Conservation (phyloP, 768 basidiomycete species). For the Podaxis sp. region DNA sequence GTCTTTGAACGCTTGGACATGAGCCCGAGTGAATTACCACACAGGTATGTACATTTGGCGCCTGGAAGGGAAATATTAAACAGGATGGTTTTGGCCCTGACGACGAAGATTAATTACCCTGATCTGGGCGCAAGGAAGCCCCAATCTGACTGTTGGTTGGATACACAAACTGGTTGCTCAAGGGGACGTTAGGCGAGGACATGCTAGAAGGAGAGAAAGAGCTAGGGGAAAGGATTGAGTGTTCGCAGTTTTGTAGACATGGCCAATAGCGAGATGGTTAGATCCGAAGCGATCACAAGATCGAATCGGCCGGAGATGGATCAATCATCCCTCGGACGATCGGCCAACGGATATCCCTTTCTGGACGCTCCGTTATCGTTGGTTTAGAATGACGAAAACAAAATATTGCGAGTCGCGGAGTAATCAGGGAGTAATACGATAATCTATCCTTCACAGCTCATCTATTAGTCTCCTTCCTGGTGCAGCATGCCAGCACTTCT, state of each 20-base stretch:
- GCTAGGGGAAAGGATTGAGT: not conserved
- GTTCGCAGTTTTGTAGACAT: not conserved
- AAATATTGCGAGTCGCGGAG: constrained; percentile 5
- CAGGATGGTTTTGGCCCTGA: constrained; percentile 7
- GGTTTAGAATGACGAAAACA: constrained; percentile 3
- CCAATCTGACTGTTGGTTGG: constrained; percentile 54
- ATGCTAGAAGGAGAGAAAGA: constrained; percentile 14
- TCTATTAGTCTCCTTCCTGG: constrained; percentile 13
- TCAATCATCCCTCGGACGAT: constrained; percentile 2
- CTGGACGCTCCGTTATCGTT: constrained; percentile 6
- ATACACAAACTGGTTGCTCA: constrained; percentile 53
- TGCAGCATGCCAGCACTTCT: constrained; percentile 14
- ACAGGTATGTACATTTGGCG: constrained; percentile 75
- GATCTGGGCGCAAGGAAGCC: constrained; percentile 34
- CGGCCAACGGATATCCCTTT: constrained; percentile 4
- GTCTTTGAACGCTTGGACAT: constrained; percentile 70
- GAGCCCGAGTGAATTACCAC: constrained; percentile 93
- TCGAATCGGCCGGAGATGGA: constrained; percentile 12
- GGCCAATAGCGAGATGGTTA: not conserved
- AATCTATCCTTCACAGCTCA: not conserved
- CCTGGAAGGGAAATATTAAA: constrained; percentile 30
- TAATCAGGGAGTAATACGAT: constrained; percentile 2
- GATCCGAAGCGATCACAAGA: constrained; percentile 11
- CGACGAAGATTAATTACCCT: constrained; percentile 28
- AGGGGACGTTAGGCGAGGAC: constrained; percentile 30